Evolutionary conservation across 2,329 filamentous ascomycete species (phyloP).

Genomic region (Hypoxylon sp.): DNA sequence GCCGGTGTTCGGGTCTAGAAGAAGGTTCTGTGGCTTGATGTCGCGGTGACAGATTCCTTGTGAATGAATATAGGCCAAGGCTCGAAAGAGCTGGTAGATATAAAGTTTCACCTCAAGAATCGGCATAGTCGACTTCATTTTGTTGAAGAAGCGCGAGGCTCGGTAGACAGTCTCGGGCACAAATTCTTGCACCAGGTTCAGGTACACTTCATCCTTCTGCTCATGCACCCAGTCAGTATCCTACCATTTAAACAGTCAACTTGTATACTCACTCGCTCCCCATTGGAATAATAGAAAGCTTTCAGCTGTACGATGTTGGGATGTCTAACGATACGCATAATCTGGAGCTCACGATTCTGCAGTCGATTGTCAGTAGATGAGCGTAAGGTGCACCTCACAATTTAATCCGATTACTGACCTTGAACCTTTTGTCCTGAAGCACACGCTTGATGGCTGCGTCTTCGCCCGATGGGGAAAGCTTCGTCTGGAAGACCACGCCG

Average conservation of each 20-base stretch:
- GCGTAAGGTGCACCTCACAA: constrained; percentile 4
- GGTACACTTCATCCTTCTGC: constrained; percentile 97
- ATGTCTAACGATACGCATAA: constrained; percentile 99
- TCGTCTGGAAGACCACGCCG: constrained; percentile 98
- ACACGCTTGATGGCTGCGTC: constrained; percentile 99
- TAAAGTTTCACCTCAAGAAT: constrained; percentile 99
- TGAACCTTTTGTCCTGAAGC: constrained; percentile 99
- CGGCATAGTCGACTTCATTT: constrained; percentile 99
- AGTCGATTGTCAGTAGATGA: constrained; percentile 37
- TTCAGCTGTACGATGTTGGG: constrained; percentile 99
- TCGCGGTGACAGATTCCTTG: constrained; percentile 99
- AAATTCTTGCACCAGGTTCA: constrained; percentile 97
- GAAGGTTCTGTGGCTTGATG: constrained; percentile 98
- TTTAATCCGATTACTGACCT: constrained; percentile 71
- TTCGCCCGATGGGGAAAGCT: constrained; percentile 96
- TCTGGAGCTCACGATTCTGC: constrained; percentile 98
- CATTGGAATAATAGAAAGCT: constrained; percentile 99
- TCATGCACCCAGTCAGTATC: constrained; percentile 37
- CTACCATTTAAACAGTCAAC: constrained; percentile 1
- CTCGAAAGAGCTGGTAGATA: constrained; percentile 99
- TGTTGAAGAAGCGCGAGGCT: constrained; percentile 98
- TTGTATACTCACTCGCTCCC: constrained; percentile 83
- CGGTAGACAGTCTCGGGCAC: constrained; percentile 99
- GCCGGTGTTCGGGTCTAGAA: constrained; percentile 91
- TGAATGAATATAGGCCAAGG: constrained; percentile 98